Base-by-base conservation (phyloP, 1,284 basidiomycete genomes). In the Rhodotorula sp. region DNA sequence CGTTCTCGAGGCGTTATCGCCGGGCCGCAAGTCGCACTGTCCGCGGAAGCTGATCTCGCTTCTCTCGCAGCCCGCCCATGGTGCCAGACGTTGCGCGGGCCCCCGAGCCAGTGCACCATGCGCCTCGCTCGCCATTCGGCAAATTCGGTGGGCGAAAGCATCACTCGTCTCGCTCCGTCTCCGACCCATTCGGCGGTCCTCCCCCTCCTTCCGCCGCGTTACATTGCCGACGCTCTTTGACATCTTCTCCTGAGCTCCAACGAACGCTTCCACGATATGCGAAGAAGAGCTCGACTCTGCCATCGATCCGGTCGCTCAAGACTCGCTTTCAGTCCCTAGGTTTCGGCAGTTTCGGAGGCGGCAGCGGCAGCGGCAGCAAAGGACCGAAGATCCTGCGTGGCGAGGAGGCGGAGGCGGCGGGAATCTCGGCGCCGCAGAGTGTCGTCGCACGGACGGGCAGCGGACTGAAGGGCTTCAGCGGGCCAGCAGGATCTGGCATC, bases 241-340 rank as follows among this genome's bases (percentile, higher is more conserved):
- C 40, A 26, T 37, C 26, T 7, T 18, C 60, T 16, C 60, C 40
- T 13, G 51, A 53, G 10, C 55, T n/a, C n/a, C 24, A 57, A 18
- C 37, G n/a, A 16, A 15, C 24, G 13, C 40, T 13, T 30, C 13
- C 10, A 16, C 26, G n/a, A 15, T 13, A 26, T 20, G 9, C 59
- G 59, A 37, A 40, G 59, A 61, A 53, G 37, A n/a, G 28, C 26
- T 64, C 63, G 26, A 64, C 56, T 16, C 50, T 64, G 7, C 63
- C 65, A 2, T 67, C 63, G 6, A 64, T 67, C 40, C 59, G 60
- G 46, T 62, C 59, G 13, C 60, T 67, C 30, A 56, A 57, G 22
- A 62, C 13, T 28, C 56, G 54, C 11, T 67, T 67, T n/a, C 59
- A 47, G 22, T 26, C 30, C 1, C 37, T 53, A 6, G 56, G 48